Percentiles rank a stretch among this genome's conserved stretches.
Evolutionary conservation across 306 rosid genomes (phyloP).

Genomic region (Pachyrhizus erosus): DNA sequence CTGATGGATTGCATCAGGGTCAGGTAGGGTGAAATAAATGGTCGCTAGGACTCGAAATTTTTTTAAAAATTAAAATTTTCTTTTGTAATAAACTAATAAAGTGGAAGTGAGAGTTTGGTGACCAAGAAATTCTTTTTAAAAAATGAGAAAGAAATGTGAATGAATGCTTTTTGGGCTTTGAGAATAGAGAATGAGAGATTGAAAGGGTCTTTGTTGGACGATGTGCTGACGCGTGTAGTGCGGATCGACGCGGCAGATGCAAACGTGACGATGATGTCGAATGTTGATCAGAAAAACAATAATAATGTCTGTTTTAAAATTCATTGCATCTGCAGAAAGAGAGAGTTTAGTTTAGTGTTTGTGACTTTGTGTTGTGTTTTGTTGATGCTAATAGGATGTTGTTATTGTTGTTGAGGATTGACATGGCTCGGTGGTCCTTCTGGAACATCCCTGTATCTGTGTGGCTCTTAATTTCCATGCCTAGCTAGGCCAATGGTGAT

Average conservation of each 20-base stretch:
- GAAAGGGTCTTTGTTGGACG: not conserved
- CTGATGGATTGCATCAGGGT: constrained; percentile 64
- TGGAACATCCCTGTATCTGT: not conserved
- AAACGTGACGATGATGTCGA: not conserved
- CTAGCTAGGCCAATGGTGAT: not conserved
- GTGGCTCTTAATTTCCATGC: not conserved
- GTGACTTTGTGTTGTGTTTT: no score
- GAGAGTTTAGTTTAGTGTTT: not conserved
- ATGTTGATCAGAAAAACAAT: not conserved
- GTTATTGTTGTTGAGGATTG: not conserved
- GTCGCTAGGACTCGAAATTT: not conserved
- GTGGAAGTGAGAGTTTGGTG: not conserved
- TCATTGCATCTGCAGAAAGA: no score
- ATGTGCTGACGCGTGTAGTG: constrained; percentile 30
- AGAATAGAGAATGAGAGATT: no score
- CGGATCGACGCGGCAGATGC: not conserved
- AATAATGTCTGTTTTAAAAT: no score
- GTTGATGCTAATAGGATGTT: not conserved
- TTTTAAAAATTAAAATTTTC: not conserved
- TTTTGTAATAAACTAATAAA: not conserved
- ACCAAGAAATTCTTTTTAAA: constrained; percentile 9
- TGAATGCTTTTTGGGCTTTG: no score
- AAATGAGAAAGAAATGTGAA: not conserved
- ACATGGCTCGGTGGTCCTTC: not conserved
- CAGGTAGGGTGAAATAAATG: not conserved